Evolutionary conservation across 192 early-diverging fungal genomes (phyloP), one percentile per base, ranked within the genome.

Genomic region (Linnemannia zychae): DNA sequence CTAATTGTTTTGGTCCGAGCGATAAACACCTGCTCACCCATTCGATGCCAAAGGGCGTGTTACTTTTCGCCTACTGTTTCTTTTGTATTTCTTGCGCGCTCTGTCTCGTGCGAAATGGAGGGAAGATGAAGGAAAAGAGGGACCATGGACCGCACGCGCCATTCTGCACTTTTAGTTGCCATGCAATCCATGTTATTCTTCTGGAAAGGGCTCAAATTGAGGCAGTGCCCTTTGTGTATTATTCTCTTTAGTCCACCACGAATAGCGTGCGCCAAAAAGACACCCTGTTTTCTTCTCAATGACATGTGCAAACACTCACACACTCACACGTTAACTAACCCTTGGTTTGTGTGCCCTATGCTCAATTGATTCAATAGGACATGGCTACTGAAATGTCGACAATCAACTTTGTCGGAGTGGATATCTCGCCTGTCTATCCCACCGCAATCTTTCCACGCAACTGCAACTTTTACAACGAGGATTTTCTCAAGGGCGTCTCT

Each of bases 401-500:
- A 20, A 52, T 79, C 50, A 84, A 75, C 50, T 84, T 88, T 66
- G 72, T 77, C 4, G 87, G 87, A 18, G 77, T 83, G 3, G 87
- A 88, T 28, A 80, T 88, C 31, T 76, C 87, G 16, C 60, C 81
- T 31, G 72, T 88, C 34, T 88, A 77, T 65, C 87, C 87, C 9
- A 84, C 81, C 16, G 82, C 87, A 4, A 77, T 84, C 38, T 74
- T 71, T 66, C 87, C 87, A 7, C 53, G 68, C 22, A 88, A 88
- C 75, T 88, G 87, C 67, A 76, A 75, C 65, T 88, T 88, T 37
- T 75, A 84, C 69, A 75, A 76, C 44, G 80, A 80, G 47, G 44
- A 84, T 49, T 60, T 88, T 50, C 24, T 69, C 17, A 36, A 80
- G 20, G 78, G 87, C 4, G 78, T 88, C 17, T 80, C 87, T 18